Percentiles rank a stretch among this genome's conserved stretches.
Conservation (phyloP, 345 rosid species). For the Citrus reticulata region DNA sequence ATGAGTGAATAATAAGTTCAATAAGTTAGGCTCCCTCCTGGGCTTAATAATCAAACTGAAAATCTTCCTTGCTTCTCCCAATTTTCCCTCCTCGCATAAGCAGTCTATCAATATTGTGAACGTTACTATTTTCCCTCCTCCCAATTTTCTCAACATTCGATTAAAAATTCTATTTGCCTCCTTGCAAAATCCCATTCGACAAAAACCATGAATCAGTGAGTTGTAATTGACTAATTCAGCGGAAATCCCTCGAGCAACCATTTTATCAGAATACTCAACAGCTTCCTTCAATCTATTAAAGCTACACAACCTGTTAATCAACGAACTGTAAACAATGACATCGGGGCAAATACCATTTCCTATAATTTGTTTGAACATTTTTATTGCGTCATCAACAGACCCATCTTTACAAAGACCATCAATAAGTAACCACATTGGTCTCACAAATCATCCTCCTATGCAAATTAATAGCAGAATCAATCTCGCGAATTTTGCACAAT, state of each 20-base stretch:
- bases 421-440: conserved; percentile 20
- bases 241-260: conserved; percentile 14
- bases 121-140: background rate
- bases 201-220: conserved; percentile 18
- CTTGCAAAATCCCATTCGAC: conserved; percentile 14
- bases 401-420: conserved; percentile 28
- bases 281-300: conserved; percentile 11
- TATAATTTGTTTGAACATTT: conserved; percentile 22
- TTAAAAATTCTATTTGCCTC: conserved; percentile 21
- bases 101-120: conserved; percentile 20
- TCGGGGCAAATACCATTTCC: conserved; percentile 18
- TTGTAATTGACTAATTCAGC: conserved; percentile 12
- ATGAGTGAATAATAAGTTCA: conserved; percentile 32
- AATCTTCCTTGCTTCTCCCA: conserved; percentile 21
- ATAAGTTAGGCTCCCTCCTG: background rate
- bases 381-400: conserved; percentile 15
- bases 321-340: conserved; percentile 25
- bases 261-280: conserved; percentile 15
- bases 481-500: conserved; percentile 14
- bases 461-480: conserved; percentile 16
- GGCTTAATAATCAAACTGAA: background rate
- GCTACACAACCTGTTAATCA: conserved; percentile 26
- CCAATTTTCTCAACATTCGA: conserved; percentile 14
- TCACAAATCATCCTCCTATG: conserved; percentile 23
- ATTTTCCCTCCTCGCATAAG: conserved; percentile 14